These are phyloP conservation scores for Camellia sinensis DNA, from an alignment of 148 eudicot species.

Conservation along the genomic window DNA sequence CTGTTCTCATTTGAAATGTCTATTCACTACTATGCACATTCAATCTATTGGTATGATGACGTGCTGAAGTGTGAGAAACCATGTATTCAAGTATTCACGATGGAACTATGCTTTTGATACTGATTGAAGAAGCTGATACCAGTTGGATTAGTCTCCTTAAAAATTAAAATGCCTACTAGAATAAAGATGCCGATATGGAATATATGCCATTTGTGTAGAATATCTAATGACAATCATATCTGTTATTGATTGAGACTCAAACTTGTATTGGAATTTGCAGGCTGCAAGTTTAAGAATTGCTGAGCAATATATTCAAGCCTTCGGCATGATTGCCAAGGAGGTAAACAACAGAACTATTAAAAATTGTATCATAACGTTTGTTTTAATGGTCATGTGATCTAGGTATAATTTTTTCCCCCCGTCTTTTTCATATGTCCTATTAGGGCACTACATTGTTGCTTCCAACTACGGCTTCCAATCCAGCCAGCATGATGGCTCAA, in stretches of 20 bases:
- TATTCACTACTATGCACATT: neutral
- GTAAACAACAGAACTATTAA: conserved; percentile 30
- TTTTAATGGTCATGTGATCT: neutral
- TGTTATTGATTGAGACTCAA: conserved; percentile 7
- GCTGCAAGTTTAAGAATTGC: conserved; percentile 89
- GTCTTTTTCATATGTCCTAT: conserved; percentile 12
- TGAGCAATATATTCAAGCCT: conserved; percentile 83
- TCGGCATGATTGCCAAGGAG: conserved; percentile 67
- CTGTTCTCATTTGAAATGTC: neutral
- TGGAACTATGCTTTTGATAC: neutral
- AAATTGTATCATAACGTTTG: neutral
- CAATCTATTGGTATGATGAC: neutral
- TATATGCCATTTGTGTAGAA: neutral
- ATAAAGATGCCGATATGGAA: neutral
- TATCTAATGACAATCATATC: neutral
- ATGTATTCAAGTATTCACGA: neutral
- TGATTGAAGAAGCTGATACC: neutral
- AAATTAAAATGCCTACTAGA: neutral
- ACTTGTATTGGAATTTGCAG: conserved; percentile 37
- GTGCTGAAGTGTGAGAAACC: conserved; percentile 2
- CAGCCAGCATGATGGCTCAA: conserved; percentile 58
- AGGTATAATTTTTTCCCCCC: neutral
- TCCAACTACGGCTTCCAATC: conserved; percentile 51
- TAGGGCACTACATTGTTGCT: conserved; percentile 76
- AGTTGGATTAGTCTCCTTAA: neutral